These are phyloP conservation scores for Triticum timopheevii DNA, from an alignment of 176 grass and related monocot species.

Conservation along the genomic window DNA sequence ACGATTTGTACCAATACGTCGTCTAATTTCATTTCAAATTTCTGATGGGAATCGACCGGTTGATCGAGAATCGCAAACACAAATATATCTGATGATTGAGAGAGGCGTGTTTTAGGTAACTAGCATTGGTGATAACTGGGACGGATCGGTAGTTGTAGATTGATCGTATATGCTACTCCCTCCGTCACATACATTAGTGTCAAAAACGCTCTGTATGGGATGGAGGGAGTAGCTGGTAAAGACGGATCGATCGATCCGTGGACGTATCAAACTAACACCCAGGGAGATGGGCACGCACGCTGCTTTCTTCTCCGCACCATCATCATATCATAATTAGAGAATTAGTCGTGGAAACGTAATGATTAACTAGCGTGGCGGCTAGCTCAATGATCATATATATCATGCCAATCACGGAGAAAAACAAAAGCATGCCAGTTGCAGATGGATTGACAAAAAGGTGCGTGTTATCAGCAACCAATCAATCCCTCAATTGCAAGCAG, in stretches of 20 bases:
- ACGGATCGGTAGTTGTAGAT: background rate
- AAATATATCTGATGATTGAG: background rate
- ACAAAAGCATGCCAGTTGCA: background rate
- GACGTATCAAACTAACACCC: background rate
- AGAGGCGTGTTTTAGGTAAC: background rate
- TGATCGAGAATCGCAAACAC: background rate
- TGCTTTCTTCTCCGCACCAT: background rate
- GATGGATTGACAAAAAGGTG: background rate
- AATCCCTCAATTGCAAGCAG: background rate
- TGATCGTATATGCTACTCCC: too few species aligned
- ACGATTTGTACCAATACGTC: too few species aligned
- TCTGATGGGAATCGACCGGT: background rate
- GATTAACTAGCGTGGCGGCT: background rate
- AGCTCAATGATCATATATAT: background rate
- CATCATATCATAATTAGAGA: background rate
- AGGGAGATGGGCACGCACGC: background rate
- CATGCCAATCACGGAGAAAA: background rate
- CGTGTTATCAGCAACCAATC: background rate
- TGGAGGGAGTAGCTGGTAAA: background rate
- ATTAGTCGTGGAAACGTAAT: background rate
- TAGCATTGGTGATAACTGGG: background rate
- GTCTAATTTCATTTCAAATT: too few species aligned
- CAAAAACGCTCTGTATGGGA: too few species aligned
- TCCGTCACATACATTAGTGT: too few species aligned
- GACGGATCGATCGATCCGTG: background rate